A percentile compares a stretch with the other conserved stretches of the same genome.
Evolutionary conservation across 257 asterid species (phyloP).

Genomic region (Agastache rugosa): DNA sequence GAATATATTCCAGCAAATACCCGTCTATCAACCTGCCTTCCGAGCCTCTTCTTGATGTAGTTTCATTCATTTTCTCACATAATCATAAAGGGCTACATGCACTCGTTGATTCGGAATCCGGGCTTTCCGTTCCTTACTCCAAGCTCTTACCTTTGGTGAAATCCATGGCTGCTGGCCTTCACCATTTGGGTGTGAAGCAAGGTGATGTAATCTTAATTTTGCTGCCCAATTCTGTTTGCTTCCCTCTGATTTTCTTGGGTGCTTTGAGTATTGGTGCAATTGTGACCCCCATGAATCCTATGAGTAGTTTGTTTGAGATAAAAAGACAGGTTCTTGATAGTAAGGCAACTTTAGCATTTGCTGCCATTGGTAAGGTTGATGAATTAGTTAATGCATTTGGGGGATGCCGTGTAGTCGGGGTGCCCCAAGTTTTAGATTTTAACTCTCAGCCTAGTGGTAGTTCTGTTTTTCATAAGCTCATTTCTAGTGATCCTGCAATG

Average conservation of each 20-base stretch:
- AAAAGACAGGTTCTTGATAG: conserved; percentile 61
- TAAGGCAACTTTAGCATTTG: conserved; percentile 54
- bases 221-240: conserved; percentile 69
- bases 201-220: conserved; percentile 72
- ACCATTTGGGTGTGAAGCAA: conserved; percentile 60
- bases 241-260: conserved; percentile 69
- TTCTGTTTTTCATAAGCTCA: conserved; percentile 48
- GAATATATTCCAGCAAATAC: conserved; percentile 66
- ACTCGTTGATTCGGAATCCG: conserved; percentile 70
- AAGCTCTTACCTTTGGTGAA: conserved; percentile 53
- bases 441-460: conserved; percentile 24
- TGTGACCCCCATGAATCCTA: conserved; percentile 68
- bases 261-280: conserved; percentile 72
- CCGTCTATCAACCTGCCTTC: conserved; percentile 57
- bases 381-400: conserved; percentile 45
- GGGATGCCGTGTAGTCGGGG: conserved; percentile 56
- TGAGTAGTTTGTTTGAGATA: conserved; percentile 64
- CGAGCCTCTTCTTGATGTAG: conserved; percentile 72
- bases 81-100: conserved; percentile 61
- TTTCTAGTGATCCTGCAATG: conserved; percentile 58
- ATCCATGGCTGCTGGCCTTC: conserved; percentile 76
- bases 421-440: conserved; percentile 51
- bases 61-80: conserved; percentile 73
- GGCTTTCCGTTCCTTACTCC: conserved; percentile 61
- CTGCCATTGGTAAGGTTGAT: conserved; percentile 44